Percentiles rank a stretch among this genome's conserved stretches.
Conservation (phyloP, 768 basidiomycete species). For the Russula ochroleuca region DNA sequence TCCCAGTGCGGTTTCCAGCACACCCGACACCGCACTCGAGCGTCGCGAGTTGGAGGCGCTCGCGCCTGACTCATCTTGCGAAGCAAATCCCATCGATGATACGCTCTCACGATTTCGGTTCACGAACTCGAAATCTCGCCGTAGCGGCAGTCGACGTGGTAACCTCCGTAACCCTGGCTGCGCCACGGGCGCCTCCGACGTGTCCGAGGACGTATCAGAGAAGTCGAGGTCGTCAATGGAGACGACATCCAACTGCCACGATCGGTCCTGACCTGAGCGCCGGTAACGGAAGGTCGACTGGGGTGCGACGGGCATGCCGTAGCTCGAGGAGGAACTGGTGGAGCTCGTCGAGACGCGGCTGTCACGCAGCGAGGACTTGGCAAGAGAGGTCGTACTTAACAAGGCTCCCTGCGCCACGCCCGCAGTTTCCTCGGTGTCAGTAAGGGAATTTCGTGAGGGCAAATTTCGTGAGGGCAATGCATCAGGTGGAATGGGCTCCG, state of each 20-base stretch:
- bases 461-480: not conserved
- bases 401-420: not conserved
- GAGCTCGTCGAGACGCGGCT: conserved; percentile 20
- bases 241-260: conserved; percentile 65
- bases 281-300: conserved; percentile 16
- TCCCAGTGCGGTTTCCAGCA: conserved; percentile 37
- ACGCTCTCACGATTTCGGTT: conserved; percentile 63
- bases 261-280: conserved; percentile 38
- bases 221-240: conserved; percentile 77
- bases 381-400: not conserved
- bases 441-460: not conserved
- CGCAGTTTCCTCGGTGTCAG: not conserved
- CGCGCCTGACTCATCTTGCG: conserved; percentile 52
- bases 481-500: not conserved
- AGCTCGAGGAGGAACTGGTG: conserved; percentile 28
- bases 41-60: conserved; percentile 50
- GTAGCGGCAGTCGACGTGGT: conserved; percentile 59
- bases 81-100: conserved; percentile 69
- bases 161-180: conserved; percentile 47
- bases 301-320: conserved; percentile 23
- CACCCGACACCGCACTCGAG: conserved; percentile 39
- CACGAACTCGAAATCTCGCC: conserved; percentile 79
- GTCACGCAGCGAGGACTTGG: conserved; percentile 6
- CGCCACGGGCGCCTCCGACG: conserved; percentile 36
- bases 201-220: conserved; percentile 69